Evolutionary conservation across 1,139 yeast genomes (phyloP).

Genomic region (Tardiomyces depauwii): DNA sequence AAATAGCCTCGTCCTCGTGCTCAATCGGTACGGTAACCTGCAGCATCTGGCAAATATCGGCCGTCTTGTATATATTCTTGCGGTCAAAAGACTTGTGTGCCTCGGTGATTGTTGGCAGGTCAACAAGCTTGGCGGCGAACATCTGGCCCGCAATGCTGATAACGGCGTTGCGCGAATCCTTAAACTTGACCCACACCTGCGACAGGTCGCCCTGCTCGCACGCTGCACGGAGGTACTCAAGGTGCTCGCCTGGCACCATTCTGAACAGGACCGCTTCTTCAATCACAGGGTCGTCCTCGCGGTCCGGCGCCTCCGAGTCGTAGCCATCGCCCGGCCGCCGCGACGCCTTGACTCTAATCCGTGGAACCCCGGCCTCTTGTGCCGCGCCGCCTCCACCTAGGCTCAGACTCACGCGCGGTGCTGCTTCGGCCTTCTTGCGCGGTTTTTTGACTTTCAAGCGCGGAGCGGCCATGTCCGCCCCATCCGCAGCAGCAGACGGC

Average conservation of each 20-base stretch:
- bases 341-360: conserved; percentile 71
- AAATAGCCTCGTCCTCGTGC: conserved; percentile 32
- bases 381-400: not conserved
- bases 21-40: conserved; percentile 58
- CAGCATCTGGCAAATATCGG: conserved; percentile 80
- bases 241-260: conserved; percentile 65
- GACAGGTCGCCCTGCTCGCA: conserved; percentile 74
- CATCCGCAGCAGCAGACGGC: conserved; percentile 53
- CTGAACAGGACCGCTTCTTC: conserved; percentile 80
- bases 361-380: conserved; percentile 30
- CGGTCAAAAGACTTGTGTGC: conserved; percentile 82
- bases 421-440: conserved; percentile 13
- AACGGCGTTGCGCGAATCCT: conserved; percentile 68
- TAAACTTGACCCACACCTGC: conserved; percentile 67
- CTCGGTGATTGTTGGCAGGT: conserved; percentile 82
- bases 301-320: conserved; percentile 93
- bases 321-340: conserved; percentile 91
- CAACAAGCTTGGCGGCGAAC: conserved; percentile 81
- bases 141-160: conserved; percentile 41
- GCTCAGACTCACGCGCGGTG: not conserved
- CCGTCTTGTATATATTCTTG: conserved; percentile 76
- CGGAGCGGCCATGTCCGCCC: conserved; percentile 64
- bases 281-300: conserved; percentile 86
- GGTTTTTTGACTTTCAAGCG: conserved; percentile 65
- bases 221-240: conserved; percentile 69